Evolutionary conservation across 1,284 basidiomycete genomes (phyloP).

Genomic region (Uromyces viciae-fabae): DNA sequence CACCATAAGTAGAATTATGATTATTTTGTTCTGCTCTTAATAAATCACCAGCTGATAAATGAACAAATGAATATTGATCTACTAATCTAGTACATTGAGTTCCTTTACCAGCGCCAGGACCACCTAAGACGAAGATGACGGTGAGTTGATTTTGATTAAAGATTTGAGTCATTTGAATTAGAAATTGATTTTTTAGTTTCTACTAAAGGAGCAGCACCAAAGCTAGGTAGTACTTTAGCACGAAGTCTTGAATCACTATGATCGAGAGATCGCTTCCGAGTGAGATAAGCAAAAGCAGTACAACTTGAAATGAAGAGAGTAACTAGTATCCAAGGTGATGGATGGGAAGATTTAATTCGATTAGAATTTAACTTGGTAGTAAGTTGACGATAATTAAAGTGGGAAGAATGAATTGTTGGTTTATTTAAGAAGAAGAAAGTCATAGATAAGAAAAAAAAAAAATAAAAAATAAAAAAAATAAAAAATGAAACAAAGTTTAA

Average conservation of each 20-base stretch:
- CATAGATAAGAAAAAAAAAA: background rate
- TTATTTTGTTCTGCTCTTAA: conserved; percentile 89
- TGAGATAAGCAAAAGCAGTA: conserved; percentile 38
- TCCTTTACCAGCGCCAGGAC: conserved; percentile 95
- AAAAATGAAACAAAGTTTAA: too few relatives aligned
- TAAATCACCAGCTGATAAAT: conserved; percentile 95
- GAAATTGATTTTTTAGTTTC: background rate
- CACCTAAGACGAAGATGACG: conserved; percentile 93
- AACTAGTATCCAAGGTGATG: conserved; percentile 40
- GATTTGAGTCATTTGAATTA: conserved; percentile 54
- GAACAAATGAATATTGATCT: conserved; percentile 82
- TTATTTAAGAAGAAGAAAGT: background rate
- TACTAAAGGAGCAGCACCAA: conserved; percentile 31
- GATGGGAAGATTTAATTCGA: too few relatives aligned
- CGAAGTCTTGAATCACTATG: conserved; percentile 38
- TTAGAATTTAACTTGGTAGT: too few relatives aligned
- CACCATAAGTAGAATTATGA: conserved; percentile 76
- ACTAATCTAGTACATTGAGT: conserved; percentile 89
- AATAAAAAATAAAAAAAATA: background rate
- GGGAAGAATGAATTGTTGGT: background rate
- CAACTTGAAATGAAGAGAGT: conserved; percentile 35
- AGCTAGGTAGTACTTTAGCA: conserved; percentile 37
- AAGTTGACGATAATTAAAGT: background rate
- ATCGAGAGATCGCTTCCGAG: conserved; percentile 33
- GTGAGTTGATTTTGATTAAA: conserved; percentile 75